Evolutionary conservation across 2,329 filamentous ascomycete species (phyloP), one percentile per base, ranked within the genome.

Genomic region (Lasiodiplodia sp.): DNA sequence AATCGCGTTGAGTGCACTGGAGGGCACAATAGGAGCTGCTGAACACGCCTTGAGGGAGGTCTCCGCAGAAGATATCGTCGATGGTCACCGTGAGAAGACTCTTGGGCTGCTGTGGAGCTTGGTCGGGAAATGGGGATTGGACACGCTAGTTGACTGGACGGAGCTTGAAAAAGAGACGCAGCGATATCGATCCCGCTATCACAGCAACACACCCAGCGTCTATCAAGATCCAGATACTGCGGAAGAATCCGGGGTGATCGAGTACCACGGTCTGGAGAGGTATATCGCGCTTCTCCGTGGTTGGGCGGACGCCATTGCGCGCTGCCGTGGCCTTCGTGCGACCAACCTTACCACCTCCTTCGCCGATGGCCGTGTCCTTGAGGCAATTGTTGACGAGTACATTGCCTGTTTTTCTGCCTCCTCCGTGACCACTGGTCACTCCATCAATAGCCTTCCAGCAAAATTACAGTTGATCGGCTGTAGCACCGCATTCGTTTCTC

Each of bases 51-150:
- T 82, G 6, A 76, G 78, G 25, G 79, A 81, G 40, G 78, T 89
- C 44, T 81, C 78, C 16, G 82, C 88, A 0, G 84, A 86, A 49
- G 86, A 90, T 67, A 85, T 91, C 57, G 87, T 91, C 7, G 84
- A 90, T 71, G 88, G 88, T 2, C 87, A 89, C 72, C 84, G 88
- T 10, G 88, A 91, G 73, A 89, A 87, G 76, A 90, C 88, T 0
- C 80, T 91, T 55, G 84, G 83, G 5, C 79, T 90, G 11, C 80
- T 91, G 5, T 90, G 88, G 88, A 81, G 82, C 3, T 79, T 91
- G 25, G 84, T 90, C 47, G 85, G 85, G 51, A 84, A 83, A 75
- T 86, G 85, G 79, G 87, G 87, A 1, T 77, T 90, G 8, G 76
- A 79, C 6, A 79, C 77, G 7, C 79, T 90, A 0, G 80, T 90